Evolutionary conservation across 2,329 filamentous ascomycete genomes (phyloP).

Genomic region (Diplodia corticola): DNA sequence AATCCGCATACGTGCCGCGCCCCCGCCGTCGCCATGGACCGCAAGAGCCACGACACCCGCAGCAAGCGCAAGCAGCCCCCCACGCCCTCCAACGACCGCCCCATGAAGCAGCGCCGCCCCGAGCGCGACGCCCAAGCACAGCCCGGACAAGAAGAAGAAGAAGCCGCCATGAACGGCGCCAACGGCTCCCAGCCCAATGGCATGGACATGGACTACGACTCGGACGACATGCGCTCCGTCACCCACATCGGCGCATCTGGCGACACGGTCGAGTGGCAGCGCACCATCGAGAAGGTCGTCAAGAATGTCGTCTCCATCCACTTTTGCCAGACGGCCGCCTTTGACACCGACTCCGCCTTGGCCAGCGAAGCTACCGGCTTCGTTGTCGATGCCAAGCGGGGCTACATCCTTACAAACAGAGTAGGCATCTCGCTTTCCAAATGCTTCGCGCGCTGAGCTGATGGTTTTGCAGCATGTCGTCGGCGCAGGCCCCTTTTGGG

Average conservation of each 20-base stretch:
- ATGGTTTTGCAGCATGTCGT: constrained; percentile 71
- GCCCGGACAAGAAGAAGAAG: constrained; percentile 45
- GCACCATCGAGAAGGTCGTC: constrained; percentile 90
- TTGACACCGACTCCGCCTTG: constrained; percentile 93
- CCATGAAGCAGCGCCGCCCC: constrained; percentile 57
- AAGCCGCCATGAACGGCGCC: constrained; percentile 29
- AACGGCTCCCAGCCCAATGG: constrained; percentile 48
- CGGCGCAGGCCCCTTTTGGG: constrained; percentile 93
- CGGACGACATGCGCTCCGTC: constrained; percentile 42
- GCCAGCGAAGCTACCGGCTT: constrained; percentile 97
- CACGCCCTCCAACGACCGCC: constrained; percentile 51
- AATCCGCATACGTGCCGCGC: not conserved
- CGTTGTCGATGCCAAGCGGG: constrained; percentile 90
- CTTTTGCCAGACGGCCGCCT: constrained; percentile 96
- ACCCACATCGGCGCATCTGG: constrained; percentile 48
- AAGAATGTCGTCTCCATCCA: constrained; percentile 97
- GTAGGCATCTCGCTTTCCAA: constrained; percentile 26
- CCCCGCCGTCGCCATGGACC: constrained; percentile 14
- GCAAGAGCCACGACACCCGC: constrained; percentile 36
- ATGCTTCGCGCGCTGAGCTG: constrained; percentile 26
- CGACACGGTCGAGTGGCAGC: constrained; percentile 88
- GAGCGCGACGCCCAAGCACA: constrained; percentile 41
- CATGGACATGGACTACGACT: constrained; percentile 43
- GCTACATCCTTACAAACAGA: constrained; percentile 61
- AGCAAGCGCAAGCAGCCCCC: constrained; percentile 59